These are phyloP conservation scores for Linum tenue DNA, from an alignment of 345 rosid species.

Conservation along the genomic window DNA sequence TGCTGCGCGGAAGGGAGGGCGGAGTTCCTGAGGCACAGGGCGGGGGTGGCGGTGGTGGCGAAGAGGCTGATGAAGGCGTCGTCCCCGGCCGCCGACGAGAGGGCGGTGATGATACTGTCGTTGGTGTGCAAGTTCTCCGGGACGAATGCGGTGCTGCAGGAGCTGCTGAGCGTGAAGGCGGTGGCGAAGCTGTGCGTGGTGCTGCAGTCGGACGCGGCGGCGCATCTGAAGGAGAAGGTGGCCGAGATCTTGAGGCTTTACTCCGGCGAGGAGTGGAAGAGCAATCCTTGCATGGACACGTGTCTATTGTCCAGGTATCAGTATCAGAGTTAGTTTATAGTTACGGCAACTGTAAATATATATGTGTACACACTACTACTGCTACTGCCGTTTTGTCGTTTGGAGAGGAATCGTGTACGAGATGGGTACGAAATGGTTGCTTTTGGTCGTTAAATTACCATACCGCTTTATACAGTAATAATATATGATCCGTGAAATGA, in stretches of 20 bases:
- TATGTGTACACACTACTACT: too few relatives aligned
- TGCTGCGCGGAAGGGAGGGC: conserved; percentile 66
- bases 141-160: conserved; percentile 25
- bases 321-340: background rate
- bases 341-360: too few relatives aligned
- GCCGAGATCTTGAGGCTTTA: background rate
- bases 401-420: too few relatives aligned
- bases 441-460: too few relatives aligned
- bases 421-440: too few relatives aligned
- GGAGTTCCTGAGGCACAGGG: conserved; percentile 40
- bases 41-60: conserved; percentile 48
- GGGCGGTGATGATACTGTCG: conserved; percentile 46
- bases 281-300: conserved; percentile 41
- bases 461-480: too few relatives aligned
- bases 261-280: conserved; percentile 9
- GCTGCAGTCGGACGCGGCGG: background rate
- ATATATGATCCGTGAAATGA: too few relatives aligned
- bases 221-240: background rate
- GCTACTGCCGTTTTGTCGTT: too few relatives aligned
- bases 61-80: conserved; percentile 37
- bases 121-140: conserved; percentile 38
- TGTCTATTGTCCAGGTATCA: conserved; percentile 20
- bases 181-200: background rate
- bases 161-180: background rate
- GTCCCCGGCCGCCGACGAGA: conserved; percentile 41